Percentiles rank a stretch among this genome's conserved stretches.
These are phyloP conservation scores for Eimeria praecox DNA, from an alignment of 169 alveolate species.

Conservation along the genomic window DNA sequence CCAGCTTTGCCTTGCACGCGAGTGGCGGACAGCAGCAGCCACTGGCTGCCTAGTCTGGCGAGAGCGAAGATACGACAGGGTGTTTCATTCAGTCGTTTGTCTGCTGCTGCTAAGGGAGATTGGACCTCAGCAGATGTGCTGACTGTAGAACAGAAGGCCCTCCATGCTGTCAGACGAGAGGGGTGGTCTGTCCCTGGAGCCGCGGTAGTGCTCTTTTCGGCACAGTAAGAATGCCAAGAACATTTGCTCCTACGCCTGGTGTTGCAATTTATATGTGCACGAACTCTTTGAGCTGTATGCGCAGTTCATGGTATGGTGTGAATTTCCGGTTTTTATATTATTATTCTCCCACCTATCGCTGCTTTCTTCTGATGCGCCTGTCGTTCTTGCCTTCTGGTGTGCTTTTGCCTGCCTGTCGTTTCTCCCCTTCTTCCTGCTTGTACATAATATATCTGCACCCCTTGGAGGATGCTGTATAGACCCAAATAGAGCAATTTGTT, in stretches of 20 bases:
- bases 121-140: constrained; percentile 31
- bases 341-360: background rate
- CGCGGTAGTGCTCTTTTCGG: constrained; percentile 44
- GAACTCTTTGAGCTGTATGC: background rate
- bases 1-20: background rate
- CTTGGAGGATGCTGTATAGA: background rate
- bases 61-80: constrained; percentile 28
- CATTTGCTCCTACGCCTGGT: background rate
- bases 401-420: background rate
- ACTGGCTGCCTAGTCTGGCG: constrained; percentile 64
- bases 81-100: background rate
- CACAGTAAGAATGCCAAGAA: constrained; percentile 6
- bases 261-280: background rate
- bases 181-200: background rate
- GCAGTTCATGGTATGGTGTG: background rate
- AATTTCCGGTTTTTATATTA: background rate
- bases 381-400: no score
- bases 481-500: background rate
- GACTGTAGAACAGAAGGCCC: constrained; percentile 3
- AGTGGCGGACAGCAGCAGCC: constrained; percentile 34
- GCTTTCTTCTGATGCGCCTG: background rate
- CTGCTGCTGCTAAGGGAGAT: constrained; percentile 48
- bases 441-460: background rate
- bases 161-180: background rate
- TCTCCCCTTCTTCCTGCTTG: background rate